phyloP scores from a whole-genome alignment of 2,329 filamentous ascomycete species.

The Piedraia hortae region DNA sequence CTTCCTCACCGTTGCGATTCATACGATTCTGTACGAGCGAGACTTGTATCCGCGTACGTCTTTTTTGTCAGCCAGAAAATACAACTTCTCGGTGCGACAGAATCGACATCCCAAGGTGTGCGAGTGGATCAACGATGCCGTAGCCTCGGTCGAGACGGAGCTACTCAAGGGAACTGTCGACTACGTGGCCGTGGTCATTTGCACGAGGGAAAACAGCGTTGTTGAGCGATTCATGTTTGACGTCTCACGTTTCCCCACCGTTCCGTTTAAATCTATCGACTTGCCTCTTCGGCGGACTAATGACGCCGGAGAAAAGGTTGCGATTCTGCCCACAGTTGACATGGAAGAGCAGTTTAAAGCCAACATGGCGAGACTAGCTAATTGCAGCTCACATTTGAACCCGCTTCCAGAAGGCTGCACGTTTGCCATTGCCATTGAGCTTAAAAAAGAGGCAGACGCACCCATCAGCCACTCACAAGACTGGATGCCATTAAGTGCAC shows the following conservation, averaged over 20 bases:
- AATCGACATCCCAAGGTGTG: constrained; percentile 67
- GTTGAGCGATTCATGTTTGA: constrained; percentile 34
- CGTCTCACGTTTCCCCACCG: constrained; percentile 26
- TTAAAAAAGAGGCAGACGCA: constrained; percentile 28
- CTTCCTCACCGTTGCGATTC: constrained; percentile 59
- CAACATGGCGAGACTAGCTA: constrained; percentile 33
- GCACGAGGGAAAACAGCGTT: constrained; percentile 23
- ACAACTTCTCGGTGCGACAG: constrained; percentile 63
- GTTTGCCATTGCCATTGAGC: constrained; percentile 49
- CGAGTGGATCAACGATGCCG: constrained; percentile 59
- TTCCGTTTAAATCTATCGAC: constrained; percentile 20
- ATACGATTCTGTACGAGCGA: constrained; percentile 67
- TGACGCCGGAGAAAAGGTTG: constrained; percentile 5
- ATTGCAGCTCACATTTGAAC: constrained; percentile 28
- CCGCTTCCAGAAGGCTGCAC: constrained; percentile 37
- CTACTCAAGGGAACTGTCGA: constrained; percentile 32
- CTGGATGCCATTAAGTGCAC: constrained; percentile 29
- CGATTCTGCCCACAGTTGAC: constrained; percentile 18
- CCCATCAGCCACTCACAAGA: constrained; percentile 24
- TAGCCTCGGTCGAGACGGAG: constrained; percentile 42
- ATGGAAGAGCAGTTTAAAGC: constrained; percentile 47
- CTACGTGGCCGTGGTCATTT: constrained; percentile 28
- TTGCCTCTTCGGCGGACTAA: constrained; percentile 21
- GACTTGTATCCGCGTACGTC: constrained; percentile 48
- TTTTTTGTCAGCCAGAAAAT: constrained; percentile 54